phyloP scores from a whole-genome alignment of 2,329 filamentous ascomycete genomes.

The Huntiella abstrusa region DNA sequence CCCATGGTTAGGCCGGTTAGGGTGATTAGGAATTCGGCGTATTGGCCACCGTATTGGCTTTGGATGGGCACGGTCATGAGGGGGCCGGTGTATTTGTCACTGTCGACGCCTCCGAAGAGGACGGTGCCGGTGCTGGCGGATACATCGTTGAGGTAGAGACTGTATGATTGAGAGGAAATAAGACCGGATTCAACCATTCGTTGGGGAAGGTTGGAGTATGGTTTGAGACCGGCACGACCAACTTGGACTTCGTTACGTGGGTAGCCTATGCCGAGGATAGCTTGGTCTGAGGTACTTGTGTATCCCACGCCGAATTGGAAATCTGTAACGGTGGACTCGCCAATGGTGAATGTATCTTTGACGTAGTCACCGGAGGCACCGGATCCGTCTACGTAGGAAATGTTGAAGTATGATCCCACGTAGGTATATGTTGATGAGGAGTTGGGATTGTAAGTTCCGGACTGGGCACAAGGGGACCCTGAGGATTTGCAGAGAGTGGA shows the following conservation, averaged over 20 bases:
- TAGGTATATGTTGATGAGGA: conserved; percentile 58
- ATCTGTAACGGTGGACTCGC: conserved; percentile 29
- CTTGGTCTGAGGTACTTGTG: conserved; percentile 38
- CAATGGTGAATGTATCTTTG: conserved; percentile 49
- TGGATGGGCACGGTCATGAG: conserved; percentile 52
- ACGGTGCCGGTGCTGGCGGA: conserved; percentile 46
- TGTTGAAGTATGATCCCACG: conserved; percentile 63
- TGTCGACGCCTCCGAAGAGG: conserved; percentile 59
- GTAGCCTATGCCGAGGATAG: conserved; percentile 78
- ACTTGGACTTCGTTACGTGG: conserved; percentile 58
- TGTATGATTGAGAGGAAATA: conserved; percentile 51
- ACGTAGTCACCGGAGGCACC: conserved; percentile 64
- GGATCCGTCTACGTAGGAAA: conserved; percentile 69
- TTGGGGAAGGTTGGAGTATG: conserved; percentile 52
- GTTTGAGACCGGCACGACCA: conserved; percentile 28
- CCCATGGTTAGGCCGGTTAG: conserved; percentile 38
- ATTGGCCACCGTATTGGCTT: conserved; percentile 25
- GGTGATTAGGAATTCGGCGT: conserved; percentile 48
- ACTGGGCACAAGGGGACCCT: conserved; percentile 33
- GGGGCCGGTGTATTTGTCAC: conserved; percentile 39
- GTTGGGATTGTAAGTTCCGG: conserved; percentile 52
- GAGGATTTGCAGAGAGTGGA: conserved; percentile 39
- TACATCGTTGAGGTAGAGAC: conserved; percentile 57
- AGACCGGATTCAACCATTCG: conserved; percentile 40
- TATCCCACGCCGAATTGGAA: conserved; percentile 64